Conservation (phyloP, 768 basidiomycete species). For the Tricholomella constricta region DNA sequence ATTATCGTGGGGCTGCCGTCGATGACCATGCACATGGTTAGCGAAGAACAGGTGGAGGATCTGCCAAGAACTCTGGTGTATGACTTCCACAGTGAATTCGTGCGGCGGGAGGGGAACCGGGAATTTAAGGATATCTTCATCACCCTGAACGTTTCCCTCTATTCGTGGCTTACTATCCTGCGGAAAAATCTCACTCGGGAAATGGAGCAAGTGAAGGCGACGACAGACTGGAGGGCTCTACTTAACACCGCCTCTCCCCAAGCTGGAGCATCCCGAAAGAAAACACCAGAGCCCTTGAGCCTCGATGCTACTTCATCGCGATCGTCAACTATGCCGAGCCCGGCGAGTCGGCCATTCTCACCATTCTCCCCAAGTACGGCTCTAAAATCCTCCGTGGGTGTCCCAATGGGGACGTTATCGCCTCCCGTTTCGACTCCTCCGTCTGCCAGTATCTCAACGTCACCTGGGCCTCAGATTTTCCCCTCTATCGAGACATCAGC, state of each 20-base stretch:
- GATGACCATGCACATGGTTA: slow-evolving; percentile 81
- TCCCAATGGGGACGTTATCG: slow-evolving; percentile 18
- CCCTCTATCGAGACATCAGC: slow-evolving; percentile 14
- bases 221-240: slow-evolving; percentile 54
- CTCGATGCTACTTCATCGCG: slow-evolving; percentile 28
- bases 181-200: slow-evolving; percentile 76
- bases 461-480: slow-evolving; percentile 13
- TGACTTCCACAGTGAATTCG: slow-evolving; percentile 72
- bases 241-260: slow-evolving; percentile 31
- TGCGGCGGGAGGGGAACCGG: slow-evolving; percentile 50
- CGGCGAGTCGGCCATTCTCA: slow-evolving; percentile 17
- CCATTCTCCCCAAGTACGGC: slow-evolving; percentile 30
- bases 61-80: slow-evolving; percentile 51
- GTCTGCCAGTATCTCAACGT: slow-evolving; percentile 2
- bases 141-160: slow-evolving; percentile 79
- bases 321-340: slow-evolving; percentile 32
- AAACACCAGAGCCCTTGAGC: slow-evolving; percentile 37
- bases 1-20: slow-evolving; percentile 80
- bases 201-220: slow-evolving; percentile 70
- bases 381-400: slow-evolving; percentile 17
- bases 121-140: slow-evolving; percentile 81
- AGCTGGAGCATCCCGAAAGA: slow-evolving; percentile 35
- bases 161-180: slow-evolving; percentile 78
- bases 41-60: slow-evolving; percentile 56
- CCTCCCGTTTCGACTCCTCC: slow-evolving; percentile 20